These are phyloP conservation scores for Neonothopanus nambi DNA, from an alignment of 1,284 basidiomycete species.

Conservation along the genomic window DNA sequence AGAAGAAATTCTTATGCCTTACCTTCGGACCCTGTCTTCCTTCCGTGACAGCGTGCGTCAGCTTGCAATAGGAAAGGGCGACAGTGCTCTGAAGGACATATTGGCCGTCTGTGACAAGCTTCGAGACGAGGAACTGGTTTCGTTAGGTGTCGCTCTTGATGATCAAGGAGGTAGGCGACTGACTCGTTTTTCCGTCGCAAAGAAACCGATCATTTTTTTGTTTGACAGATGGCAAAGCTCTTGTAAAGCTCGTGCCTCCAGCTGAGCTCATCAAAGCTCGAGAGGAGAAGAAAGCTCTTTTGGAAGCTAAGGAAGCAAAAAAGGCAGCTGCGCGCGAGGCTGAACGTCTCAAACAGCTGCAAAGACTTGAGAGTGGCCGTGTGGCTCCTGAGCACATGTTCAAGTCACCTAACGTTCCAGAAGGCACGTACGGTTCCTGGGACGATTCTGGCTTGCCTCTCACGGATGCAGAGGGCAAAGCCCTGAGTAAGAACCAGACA, in stretches of 20 bases:
- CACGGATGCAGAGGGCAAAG: constrained; percentile 82
- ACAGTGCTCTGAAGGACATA: constrained; percentile 74
- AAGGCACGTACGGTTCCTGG: constrained; percentile 77
- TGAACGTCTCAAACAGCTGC: constrained; percentile 77
- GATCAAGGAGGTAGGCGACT: constrained; percentile 82
- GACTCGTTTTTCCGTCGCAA: constrained; percentile 6
- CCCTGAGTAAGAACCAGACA: constrained; percentile 78
- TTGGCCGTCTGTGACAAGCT: constrained; percentile 86
- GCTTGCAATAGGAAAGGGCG: constrained; percentile 75
- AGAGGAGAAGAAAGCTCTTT: constrained; percentile 84
- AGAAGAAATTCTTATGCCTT: constrained; percentile 88
- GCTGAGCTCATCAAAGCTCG: constrained; percentile 81
- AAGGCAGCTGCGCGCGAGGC: constrained; percentile 77
- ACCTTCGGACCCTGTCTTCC: constrained; percentile 80
- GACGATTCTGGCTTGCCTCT: constrained; percentile 85
- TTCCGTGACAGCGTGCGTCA: constrained; percentile 92
- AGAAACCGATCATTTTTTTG: constrained; percentile 14
- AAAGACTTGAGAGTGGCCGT: constrained; percentile 85
- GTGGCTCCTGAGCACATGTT: constrained; percentile 80
- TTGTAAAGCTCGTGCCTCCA: constrained; percentile 91
- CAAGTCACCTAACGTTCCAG: constrained; percentile 75
- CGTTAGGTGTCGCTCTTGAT: constrained; percentile 93
- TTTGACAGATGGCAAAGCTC: constrained; percentile 80
- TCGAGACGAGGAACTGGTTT: constrained; percentile 88
- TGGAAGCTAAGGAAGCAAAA: constrained; percentile 78